Percentiles rank a stretch among this genome's conserved stretches.
phyloP scores from a whole-genome alignment of 257 asterid species.

The Cynanchum wilfordii region DNA sequence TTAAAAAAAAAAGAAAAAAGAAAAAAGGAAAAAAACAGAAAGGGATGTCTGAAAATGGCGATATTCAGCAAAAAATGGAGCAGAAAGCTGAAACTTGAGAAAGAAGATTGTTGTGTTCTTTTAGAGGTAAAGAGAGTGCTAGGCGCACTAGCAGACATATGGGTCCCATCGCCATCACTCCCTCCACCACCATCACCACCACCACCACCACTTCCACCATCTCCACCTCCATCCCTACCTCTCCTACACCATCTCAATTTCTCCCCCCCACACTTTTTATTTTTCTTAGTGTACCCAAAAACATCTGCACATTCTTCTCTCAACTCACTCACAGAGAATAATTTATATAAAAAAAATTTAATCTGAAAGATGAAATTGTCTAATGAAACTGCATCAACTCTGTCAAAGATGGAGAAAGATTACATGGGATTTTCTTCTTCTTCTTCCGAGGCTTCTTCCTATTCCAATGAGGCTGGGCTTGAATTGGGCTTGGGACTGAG shows the following conservation, averaged over 20 bases:
- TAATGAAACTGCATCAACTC: constrained; percentile 10
- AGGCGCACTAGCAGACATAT: constrained; percentile 62
- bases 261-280: neutral
- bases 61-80: constrained; percentile 8
- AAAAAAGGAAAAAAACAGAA: neutral
- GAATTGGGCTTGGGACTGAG: constrained; percentile 74
- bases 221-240: too few relatives aligned
- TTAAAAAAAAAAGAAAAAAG: neutral
- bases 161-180: constrained; percentile 56
- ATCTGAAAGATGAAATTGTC: neutral
- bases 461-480: constrained; percentile 37
- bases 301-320: constrained; percentile 11
- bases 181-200: constrained; percentile 60
- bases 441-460: constrained; percentile 27
- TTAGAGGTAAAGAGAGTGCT: constrained; percentile 21
- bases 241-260: neutral
- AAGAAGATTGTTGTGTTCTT: constrained; percentile 21
- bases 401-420: constrained; percentile 19
- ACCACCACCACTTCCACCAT: constrained; percentile 20
- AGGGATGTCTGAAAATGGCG: neutral
- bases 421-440: constrained; percentile 17
- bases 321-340: neutral
- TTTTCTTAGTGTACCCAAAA: constrained; percentile 8
- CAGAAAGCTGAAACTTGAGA: constrained; percentile 25
- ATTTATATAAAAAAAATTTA: too few relatives aligned